Evolutionary conservation across 2,329 filamentous ascomycete species (phyloP), one percentile per base, ranked within the genome.

Genomic region (Lecanicillium sp.): DNA sequence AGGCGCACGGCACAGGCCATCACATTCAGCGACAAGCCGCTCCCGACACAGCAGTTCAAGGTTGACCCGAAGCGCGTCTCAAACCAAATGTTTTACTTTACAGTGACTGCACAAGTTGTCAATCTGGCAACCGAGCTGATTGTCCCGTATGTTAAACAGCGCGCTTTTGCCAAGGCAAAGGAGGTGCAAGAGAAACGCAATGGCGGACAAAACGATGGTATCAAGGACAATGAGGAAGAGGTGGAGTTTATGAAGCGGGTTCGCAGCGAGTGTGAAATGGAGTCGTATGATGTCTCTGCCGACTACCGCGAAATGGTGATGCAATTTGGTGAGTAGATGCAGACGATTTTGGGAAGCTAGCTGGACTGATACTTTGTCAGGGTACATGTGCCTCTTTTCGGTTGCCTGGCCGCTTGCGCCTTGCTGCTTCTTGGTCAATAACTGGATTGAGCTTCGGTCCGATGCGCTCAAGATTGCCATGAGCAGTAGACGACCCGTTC

Each of bases 261-360:
- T 4, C 81, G 90, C 25, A 73, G 83, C 46, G 88, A 98, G 59
- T 83, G 86, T 1, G 78, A 85, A 45, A 73, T 95, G 0, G 83
- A 80, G 29, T 70, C 78, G 14, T 98, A 98, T 62, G 85, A 96
- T 56, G 90, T 96, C 2, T 86, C 87, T 1, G 74, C 77, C 14
- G 92, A 98, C 56, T 85, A 95, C 45, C 75, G 92, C 28, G 92
- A 98, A 64, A 95, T 95, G 88, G 78, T 88, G 19, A 78, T 95
- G 44, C 86, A 92, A 51, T 83, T 80, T 49, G 77, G 74, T 73
- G 58, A 51, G 65, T 14, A 8, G 16, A n/a, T 17, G 14, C 20
- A 33, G 29, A 13, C 37, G 2, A 8, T 6, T 13, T 28, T 13
- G 12, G 38, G 22, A 9, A 5, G 18, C 35, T 34, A 38, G 50